Conservation (phyloP, 768 basidiomycete genomes). For the Naganishia vaughanmartiniae region DNA sequence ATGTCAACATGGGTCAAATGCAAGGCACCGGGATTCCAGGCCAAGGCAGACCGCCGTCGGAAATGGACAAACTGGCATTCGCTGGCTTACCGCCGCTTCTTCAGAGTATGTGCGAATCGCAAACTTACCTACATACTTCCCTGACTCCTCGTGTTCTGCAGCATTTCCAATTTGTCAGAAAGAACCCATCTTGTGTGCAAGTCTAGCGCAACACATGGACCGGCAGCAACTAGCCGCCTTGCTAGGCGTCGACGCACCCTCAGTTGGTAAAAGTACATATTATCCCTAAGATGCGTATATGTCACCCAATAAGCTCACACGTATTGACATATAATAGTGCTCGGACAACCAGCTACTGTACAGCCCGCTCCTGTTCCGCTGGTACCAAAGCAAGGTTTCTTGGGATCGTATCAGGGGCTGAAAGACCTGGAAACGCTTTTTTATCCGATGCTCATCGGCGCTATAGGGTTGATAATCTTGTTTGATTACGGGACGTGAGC, state of each 20-base stretch:
- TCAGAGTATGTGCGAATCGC: slow-evolving; percentile 11
- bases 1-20: background rate
- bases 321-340: background rate
- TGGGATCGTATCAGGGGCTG: slow-evolving; percentile 26
- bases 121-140: background rate
- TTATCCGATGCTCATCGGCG: slow-evolving; percentile 48
- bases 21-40: background rate
- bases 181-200: slow-evolving; percentile 9
- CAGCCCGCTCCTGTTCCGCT: slow-evolving; percentile 29
- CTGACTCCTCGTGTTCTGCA: background rate
- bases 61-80: slow-evolving; percentile 26
- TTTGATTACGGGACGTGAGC: slow-evolving; percentile 48
- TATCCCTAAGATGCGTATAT: background rate
- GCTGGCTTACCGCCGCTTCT: slow-evolving; percentile 19
- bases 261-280: background rate
- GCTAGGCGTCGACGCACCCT: slow-evolving; percentile 15
- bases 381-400: slow-evolving; percentile 26
- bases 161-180: slow-evolving; percentile 15
- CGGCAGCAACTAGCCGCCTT: slow-evolving; percentile 14
- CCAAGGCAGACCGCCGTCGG: slow-evolving; percentile 2
- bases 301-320: background rate
- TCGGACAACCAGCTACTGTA: slow-evolving; percentile 16
- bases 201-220: slow-evolving; percentile 4
- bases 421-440: slow-evolving; percentile 47
- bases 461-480: slow-evolving; percentile 48